Percentiles rank a stretch among this genome's conserved stretches.
Evolutionary conservation across 306 rosid genomes (phyloP).

Genomic region (Casuarina glauca): DNA sequence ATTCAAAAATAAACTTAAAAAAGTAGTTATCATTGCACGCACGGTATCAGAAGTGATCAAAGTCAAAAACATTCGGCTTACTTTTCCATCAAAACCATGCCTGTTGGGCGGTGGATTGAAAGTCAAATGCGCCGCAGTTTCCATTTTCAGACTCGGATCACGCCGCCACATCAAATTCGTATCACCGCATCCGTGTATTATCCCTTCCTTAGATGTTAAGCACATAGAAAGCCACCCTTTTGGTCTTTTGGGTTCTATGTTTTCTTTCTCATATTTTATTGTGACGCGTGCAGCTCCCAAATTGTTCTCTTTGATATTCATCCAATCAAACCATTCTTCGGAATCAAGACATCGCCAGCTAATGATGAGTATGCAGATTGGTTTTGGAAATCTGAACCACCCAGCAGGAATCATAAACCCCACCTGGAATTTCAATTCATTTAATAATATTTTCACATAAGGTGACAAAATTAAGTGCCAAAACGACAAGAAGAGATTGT

Average conservation of each 20-base stretch:
- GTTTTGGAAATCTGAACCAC: constrained; percentile 20
- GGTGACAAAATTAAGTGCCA: too few relatives aligned
- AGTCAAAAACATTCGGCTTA: too few relatives aligned
- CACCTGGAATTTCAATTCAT: too few relatives aligned
- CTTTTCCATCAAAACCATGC: too few relatives aligned
- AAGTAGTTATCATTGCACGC: too few relatives aligned
- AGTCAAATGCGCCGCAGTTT: too few relatives aligned
- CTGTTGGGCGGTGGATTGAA: too few relatives aligned
- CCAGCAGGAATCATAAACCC: not conserved
- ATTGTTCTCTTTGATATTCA: constrained; percentile 10
- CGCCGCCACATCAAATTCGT: not conserved
- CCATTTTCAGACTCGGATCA: not conserved
- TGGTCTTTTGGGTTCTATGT: not conserved
- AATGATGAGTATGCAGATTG: not conserved
- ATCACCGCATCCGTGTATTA: constrained; percentile 3
- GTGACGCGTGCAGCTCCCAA: constrained; percentile 50
- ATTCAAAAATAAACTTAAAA: too few relatives aligned
- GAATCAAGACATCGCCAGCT: constrained; percentile 34
- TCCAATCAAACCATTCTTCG: constrained; percentile 36
- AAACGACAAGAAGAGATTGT: too few relatives aligned
- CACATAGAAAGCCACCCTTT: not conserved
- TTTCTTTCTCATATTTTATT: constrained; percentile 9
- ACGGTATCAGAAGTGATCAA: too few relatives aligned
- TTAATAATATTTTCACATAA: too few relatives aligned
- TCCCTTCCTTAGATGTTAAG: too few relatives aligned